Evolutionary conservation across 768 basidiomycete species (phyloP).

Genomic region (Russula emetica): DNA sequence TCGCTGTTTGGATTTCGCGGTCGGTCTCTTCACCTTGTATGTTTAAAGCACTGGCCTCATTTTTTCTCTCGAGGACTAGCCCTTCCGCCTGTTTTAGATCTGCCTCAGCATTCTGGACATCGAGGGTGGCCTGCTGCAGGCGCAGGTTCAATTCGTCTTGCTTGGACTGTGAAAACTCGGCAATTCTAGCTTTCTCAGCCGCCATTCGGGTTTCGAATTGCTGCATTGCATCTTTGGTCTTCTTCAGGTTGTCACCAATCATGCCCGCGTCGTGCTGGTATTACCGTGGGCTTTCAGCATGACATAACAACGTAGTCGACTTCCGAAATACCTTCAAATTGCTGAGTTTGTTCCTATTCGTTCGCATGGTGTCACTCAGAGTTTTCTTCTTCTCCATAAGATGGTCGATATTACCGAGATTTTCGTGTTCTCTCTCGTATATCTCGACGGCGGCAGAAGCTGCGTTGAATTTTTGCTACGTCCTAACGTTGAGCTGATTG

Average conservation of each 20-base stretch:
- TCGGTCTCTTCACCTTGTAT: slow-evolving; percentile 39
- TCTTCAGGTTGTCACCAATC: slow-evolving; percentile 17
- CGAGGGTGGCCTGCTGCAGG: slow-evolving; percentile 45
- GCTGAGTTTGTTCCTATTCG: slow-evolving; percentile 53
- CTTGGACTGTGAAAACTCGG: slow-evolving; percentile 52
- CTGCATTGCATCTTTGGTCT: slow-evolving; percentile 20
- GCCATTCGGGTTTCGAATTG: slow-evolving; percentile 16
- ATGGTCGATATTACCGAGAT: slow-evolving; percentile 46
- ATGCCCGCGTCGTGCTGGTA: slow-evolving; percentile 20
- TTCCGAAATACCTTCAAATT: slow-evolving; percentile 25
- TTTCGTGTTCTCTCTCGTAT: slow-evolving; percentile 40
- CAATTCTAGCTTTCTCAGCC: slow-evolving; percentile 24
- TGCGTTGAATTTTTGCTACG: slow-evolving; percentile 36
- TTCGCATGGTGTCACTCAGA: slow-evolving; percentile 44
- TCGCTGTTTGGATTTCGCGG: slow-evolving; percentile 33
- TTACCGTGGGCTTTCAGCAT: neutral
- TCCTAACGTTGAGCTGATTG: neutral
- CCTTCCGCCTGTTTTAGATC: slow-evolving; percentile 13
- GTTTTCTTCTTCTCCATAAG: slow-evolving; percentile 40
- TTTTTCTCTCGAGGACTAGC: slow-evolving; percentile 4
- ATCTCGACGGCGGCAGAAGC: slow-evolving; percentile 38
- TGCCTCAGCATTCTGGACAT: slow-evolving; percentile 18
- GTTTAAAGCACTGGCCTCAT: slow-evolving; percentile 3
- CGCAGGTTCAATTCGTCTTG: slow-evolving; percentile 53
- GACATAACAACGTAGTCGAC: neutral